Evolutionary conservation across 805 yeast species (phyloP), one percentile per base, ranked within the genome.

Genomic region (Nakazawaea ambrosiae): DNA sequence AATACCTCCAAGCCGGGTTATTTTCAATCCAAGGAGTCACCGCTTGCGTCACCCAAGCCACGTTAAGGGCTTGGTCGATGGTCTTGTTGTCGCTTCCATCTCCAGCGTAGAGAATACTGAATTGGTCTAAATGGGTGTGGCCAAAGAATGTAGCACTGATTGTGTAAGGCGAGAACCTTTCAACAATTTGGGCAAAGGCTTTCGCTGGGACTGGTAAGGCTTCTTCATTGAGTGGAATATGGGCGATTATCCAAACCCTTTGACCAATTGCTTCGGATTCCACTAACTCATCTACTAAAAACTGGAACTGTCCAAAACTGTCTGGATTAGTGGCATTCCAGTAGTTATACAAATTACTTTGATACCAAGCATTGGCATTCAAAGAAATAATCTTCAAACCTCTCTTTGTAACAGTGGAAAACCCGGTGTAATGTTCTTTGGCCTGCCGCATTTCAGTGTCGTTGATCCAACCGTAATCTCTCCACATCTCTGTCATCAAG

Each of bases 1-100:
- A 81, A 58, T 78, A 79, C 53, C 83, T 70, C 82, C 84, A 81
- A 16, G 78, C 69, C 5, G 89, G 89, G 53, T 81, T 81, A 45
- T 70, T 66, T 35, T 73, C 65, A 5, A 63, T 57, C 49, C 66
- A 63, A 7, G 87, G 84, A 7, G 86, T 78, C 27, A 81, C 71
- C 0, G 85, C 75, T 42, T 76, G 87, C 3, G 73, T 68, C 39
- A 80, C 66, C 78, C 81, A 79, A 1, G 82, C 80, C 60, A 73
- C 66, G 47, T 71, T 69, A 22, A 78, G 45, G 4, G 73, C 78
- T 23, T 61, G 58, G 5, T 64, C 70, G 25, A 65, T 62, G 16
- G 64, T 57, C 37, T 64, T 62, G 4, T 58, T 53, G 42, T 56
- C 58, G 14, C 58, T 49, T 20, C 70, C 71, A 48, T 68, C 67